Evolutionary conservation across 371 early-diverging fungal genomes (phyloP), one percentile per base, ranked within the genome.

Genomic region (Mucor piriformis): DNA sequence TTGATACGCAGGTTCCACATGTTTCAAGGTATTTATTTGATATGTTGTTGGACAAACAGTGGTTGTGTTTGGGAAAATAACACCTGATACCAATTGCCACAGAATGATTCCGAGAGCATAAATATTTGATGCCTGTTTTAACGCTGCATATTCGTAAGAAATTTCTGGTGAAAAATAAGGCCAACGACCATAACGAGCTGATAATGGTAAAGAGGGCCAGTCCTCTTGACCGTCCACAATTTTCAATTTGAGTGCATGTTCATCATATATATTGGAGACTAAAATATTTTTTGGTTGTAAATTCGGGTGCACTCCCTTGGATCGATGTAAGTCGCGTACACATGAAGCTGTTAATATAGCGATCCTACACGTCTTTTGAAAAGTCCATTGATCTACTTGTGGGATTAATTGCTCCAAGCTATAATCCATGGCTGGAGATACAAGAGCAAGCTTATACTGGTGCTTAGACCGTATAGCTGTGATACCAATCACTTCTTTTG

Each of bases 111-210:
- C 79, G 12, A 79, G 54, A 0, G 74, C 64, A 43, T 71, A 79
- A 6, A 79, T 63, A 13, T 76, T 75, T 0, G 72, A 66, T 24
- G 58, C 58, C 20, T 66, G 57, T 2, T 64, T 61, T 4, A 70
- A 37, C 15, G 44, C 35, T n/a, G 49, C 25, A 6, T 57, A 25
- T 6, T 50, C 48, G 13, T 37, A 20, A 16, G 33, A 23, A 18
- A 62, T 35, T 48, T 79, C 79, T 20, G 79, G 79, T 23, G 79
- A 70, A 23, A 79, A 54, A 27, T 79, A 79, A 5, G 79, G 79
- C 52, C 70, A 73, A 29, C 79, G 57, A 1, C 79, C 79, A 51
- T 66, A 66, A 12, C 33, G 18, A 2, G 43, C n/a, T 12, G 27
- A 44, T 0, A 42, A 12, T 1, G 48, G 46, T 12, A 34, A 20